Evolutionary conservation across 805 yeast genomes (phyloP), one percentile per base, ranked within the genome.

Genomic region (Kuraishia molischiana): DNA sequence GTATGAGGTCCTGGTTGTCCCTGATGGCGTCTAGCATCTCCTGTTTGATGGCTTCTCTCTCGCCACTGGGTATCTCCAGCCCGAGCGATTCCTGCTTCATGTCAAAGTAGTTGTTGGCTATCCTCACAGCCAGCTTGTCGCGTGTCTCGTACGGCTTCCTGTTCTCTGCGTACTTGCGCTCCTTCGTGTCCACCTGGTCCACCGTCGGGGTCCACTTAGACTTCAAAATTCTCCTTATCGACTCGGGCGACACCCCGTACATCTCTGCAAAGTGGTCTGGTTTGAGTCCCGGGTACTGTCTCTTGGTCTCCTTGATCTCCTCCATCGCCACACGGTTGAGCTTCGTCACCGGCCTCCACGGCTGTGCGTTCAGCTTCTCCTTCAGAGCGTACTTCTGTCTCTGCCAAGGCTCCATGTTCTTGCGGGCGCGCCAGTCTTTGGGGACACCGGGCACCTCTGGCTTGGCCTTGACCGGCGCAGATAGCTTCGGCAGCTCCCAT

Each of bases 231-330:
- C 95, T 70, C 41, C 95, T 64, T 2, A 87, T 72, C 0, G 89
- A 84, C 46, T 87, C 94, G 1, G 94, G 90, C 1, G 92, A 81
- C 4, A 85, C 68, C 35, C 70, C 63, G 57, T 81, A 87, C 50
- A 69, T 70, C 24, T 69, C 62, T 0, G 86, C 80, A 4, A 89
- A 53, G 32, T 75, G 79, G 3, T 62, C 60, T 2, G 79, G 68
- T 3, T 70, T 72, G 37, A 83, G 44, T 18, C 71, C 66, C 0
- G 96, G 95, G 43, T 64, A 56, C 38, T 68, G 61, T 11, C 56
- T 57, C 47, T 76, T 81, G 34, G 86, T 48, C 4, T 63, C 53
- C 38, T 83, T 60, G 3, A 89, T 66, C 39, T 75, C 76, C 15
- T 72, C 74, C 70, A 86, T 84, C 8, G 80, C 74, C 34, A 71